phyloP scores from a whole-genome alignment of 2,329 filamentous ascomycete genomes.

The Penicillium sp. region DNA sequence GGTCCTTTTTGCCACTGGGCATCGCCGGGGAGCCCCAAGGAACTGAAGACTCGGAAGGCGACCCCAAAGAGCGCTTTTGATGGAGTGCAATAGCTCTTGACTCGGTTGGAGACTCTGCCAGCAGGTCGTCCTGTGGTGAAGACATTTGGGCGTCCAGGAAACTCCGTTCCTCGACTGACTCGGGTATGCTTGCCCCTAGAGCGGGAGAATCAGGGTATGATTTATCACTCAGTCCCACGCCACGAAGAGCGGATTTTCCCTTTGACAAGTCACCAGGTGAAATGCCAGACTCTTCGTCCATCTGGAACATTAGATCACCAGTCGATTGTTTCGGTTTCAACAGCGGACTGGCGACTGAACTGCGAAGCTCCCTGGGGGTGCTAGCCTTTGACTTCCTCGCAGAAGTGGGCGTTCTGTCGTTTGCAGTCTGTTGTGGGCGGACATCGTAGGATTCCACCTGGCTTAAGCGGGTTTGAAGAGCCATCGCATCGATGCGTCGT shows the following conservation, averaged over 20 bases:
- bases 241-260: constrained; percentile 35
- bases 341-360: constrained; percentile 64
- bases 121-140: constrained; percentile 21
- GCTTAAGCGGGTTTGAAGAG: constrained; percentile 65
- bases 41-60: constrained; percentile 35
- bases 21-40: constrained; percentile 62
- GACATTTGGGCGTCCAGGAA: constrained; percentile 37
- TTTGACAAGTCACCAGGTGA: constrained; percentile 32
- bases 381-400: constrained; percentile 46
- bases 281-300: constrained; percentile 75
- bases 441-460: constrained; percentile 71
- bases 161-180: constrained; percentile 32
- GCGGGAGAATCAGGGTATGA: constrained; percentile 32
- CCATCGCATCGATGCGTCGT: constrained; percentile 75
- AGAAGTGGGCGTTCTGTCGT: constrained; percentile 61
- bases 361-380: constrained; percentile 44
- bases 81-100: constrained; percentile 22
- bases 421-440: constrained; percentile 63
- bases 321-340: constrained; percentile 71
- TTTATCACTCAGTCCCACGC: constrained; percentile 19
- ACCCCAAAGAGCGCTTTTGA: constrained; percentile 30
- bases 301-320: constrained; percentile 85
- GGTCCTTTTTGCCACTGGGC: constrained; percentile 67
- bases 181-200: constrained; percentile 30
- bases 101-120: constrained; percentile 32